Base-by-base conservation (phyloP, 768 basidiomycete genomes). In the Tricholoma sp. region DNA sequence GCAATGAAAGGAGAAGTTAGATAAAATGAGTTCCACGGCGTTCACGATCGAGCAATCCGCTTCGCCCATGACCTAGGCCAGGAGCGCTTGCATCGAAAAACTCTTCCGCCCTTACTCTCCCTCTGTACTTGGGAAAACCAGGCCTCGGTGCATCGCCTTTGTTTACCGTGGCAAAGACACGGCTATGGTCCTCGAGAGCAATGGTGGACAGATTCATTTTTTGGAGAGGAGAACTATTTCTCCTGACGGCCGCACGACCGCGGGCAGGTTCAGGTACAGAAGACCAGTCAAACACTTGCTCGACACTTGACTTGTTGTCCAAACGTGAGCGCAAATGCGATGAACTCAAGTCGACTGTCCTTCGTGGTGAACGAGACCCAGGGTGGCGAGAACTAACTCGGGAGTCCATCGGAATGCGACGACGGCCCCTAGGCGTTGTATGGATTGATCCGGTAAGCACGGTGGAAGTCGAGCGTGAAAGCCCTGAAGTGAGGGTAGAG, bases 31-130 rank as follows among this genome's bases (percentile, higher is more conserved):
- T 59, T 43, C 57, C 54, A 52, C 52, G 62, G 16, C 74, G 69
- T 63, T 77, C 78, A 27, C 80, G 71, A 55, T 76, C 72, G 52
- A 80, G 60, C 51, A 89, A 68, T 6, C 86, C 88, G 61, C 85
- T 88, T 52, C 86, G 80, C 53, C 86, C 86, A 41, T 72, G 73
- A 5, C 85, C 86, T 57, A 72, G 83, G 8, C 86, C 86, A 35
- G 86, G 86, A 2, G 82, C 85, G 35, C 75, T 71, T n/a, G 70
- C 70, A 32, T 72, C 79, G 43, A 80, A 78, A 52, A 86, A 69
- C 64, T 86, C 84, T 5, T 82, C 77, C 7, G 73, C 74, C 55
- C 80, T 74, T 56, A 79, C 71, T 5, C 86, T 77, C 12, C 87
- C 88, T 58, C 87, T 74, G 50, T 70, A 66, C 57, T 71, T 70